Conservation (phyloP, 1,139 yeast genomes). For the Taphrina populina region DNA sequence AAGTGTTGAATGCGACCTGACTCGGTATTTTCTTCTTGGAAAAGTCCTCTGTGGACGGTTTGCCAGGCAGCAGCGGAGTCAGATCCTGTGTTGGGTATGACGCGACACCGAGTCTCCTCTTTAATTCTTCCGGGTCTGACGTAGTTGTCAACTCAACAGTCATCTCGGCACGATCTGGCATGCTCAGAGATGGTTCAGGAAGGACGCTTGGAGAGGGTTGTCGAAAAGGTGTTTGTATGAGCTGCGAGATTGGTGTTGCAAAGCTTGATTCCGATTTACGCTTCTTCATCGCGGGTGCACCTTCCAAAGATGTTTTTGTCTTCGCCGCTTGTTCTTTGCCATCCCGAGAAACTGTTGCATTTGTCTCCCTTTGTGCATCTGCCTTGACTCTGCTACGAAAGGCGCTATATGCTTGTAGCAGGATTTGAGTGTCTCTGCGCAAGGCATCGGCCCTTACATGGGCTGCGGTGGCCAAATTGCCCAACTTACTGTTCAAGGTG, state of each 20-base stretch:
- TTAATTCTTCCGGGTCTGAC: conserved; percentile 57
- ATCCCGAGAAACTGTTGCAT: background rate
- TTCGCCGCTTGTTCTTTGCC: background rate
- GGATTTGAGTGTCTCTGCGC: conserved; percentile 14
- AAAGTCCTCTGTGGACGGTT: conserved; percentile 80
- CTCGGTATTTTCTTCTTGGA: conserved; percentile 77
- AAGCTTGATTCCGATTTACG: conserved; percentile 10
- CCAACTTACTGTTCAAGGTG: conserved; percentile 19
- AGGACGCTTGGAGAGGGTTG: conserved; percentile 9
- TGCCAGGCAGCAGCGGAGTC: conserved; percentile 76
- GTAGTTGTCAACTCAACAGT: conserved; percentile 16
- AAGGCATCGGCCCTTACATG: conserved; percentile 33
- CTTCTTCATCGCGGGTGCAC: conserved; percentile 17
- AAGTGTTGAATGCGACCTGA: conserved; percentile 90
- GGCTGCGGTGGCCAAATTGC: conserved; percentile 17
- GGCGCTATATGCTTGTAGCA: conserved; percentile 19
- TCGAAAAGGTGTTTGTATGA: conserved; percentile 6
- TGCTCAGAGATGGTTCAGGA: conserved; percentile 2
- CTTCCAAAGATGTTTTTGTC: background rate
- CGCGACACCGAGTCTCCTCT: conserved; percentile 80
- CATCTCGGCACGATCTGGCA: conserved; percentile 19
- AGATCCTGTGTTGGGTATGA: conserved; percentile 81
- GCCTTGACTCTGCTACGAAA: conserved; percentile 13
- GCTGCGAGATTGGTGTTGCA: conserved; percentile 9
- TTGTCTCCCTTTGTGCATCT: conserved; percentile 2